Evolutionary conservation across 202 grass and related monocot genomes (phyloP), one percentile per base, ranked within the genome.

Genomic region (Bolboschoenoplectus hybrid): DNA sequence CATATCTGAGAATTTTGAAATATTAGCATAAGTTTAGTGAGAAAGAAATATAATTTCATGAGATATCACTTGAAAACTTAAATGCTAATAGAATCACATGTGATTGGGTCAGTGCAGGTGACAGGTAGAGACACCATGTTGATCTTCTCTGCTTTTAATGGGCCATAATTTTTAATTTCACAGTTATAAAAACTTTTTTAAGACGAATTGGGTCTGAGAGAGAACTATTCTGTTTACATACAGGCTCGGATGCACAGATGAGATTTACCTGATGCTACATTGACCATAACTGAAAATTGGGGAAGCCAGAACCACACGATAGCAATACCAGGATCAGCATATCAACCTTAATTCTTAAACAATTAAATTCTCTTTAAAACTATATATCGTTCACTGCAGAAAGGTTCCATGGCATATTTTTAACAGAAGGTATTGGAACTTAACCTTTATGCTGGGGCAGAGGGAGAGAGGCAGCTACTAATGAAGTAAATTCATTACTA

Each of bases 1-100:
- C 94, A 81, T 96, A 96, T 83, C 94, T 96, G 89, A 85, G 72
- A 92, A 44, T 68, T 64, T 16, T 3, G 81, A 50, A 66, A 40
- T 4, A 79, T 52, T 56, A 74, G 26, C 16, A 67, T 5, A 6
- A 6, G 76, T 66, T 32, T 68, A 58, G 10, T 43, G 0, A 0
- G 71, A 39, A 43, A 43, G 3, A 17, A 14, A 58, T 80, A 10
- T n/a, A 12, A 80, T 61, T 80, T 74, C 38, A 80, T 43, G 1
- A 43, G 8, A 80, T 79, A 16, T 79, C 55, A 80, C 36, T 35
- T 19, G 16, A 58, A 80, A 41, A 60, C 3, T 80, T n/a, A 58
- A 7, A 43, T 14, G 12, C 51, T 78, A 56, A 56, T 7, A 19
- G 60, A 61, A 61, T 43, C 7, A 26, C 38, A 58, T n/a, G 34